phyloP scores from a whole-genome alignment of 1,284 basidiomycete species.

The Cutaneotrichosporon dermatis region DNA sequence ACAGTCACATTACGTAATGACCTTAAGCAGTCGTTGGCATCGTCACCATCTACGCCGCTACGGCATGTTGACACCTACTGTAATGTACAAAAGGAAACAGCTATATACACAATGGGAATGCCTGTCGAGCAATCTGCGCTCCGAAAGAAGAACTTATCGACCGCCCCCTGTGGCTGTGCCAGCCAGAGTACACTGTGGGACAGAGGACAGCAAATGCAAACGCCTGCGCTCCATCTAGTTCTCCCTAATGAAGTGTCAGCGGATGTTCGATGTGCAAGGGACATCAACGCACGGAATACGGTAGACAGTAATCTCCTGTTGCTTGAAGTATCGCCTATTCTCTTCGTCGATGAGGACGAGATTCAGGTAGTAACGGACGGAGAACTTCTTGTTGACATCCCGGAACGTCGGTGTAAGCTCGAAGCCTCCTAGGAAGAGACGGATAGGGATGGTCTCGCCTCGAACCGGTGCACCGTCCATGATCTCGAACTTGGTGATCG shows the following conservation, averaged over 20 bases:
- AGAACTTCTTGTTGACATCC: slow-evolving; percentile 99
- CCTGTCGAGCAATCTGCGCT: no score
- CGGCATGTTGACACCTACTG: no score
- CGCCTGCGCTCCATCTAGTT: neutral
- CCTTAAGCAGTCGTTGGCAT: no score
- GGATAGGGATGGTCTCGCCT: slow-evolving; percentile 96
- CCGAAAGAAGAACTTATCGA: no score
- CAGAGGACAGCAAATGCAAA: neutral
- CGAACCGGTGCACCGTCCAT: slow-evolving; percentile 96
- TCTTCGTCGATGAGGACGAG: slow-evolving; percentile 96
- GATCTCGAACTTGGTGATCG: slow-evolving; percentile 99
- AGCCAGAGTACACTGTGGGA: no score
- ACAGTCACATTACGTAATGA: no score
- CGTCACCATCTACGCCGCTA: no score
- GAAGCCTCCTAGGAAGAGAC: slow-evolving; percentile 95
- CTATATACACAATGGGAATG: no score
- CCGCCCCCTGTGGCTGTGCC: no score
- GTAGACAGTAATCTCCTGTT: slow-evolving; percentile 48
- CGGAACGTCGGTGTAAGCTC: slow-evolving; percentile 97
- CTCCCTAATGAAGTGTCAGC: neutral
- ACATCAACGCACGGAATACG: slow-evolving; percentile 18
- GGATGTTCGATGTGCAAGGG: neutral
- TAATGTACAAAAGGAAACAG: no score
- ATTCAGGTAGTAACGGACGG: slow-evolving; percentile 92
- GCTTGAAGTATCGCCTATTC: slow-evolving; percentile 58